Evolutionary conservation across 2,329 filamentous ascomycete species (phyloP), one percentile per base, ranked within the genome.

Genomic region (Pseudofabraea citricarpa): DNA sequence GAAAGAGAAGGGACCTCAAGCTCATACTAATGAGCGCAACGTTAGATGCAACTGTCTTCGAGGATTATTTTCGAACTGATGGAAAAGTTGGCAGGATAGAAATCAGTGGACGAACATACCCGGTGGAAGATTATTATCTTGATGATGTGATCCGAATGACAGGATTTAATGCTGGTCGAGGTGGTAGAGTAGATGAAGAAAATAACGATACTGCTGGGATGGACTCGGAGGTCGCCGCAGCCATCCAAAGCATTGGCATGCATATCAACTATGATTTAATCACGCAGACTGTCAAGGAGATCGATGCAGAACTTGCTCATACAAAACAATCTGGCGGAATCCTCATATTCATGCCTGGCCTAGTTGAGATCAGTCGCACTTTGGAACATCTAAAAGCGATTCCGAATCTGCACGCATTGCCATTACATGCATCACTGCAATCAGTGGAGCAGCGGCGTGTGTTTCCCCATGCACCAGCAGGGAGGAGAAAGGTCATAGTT

Each of bases 1-100:
- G 75, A 45, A 73, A 74, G 52, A 77, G 87, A 38, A 83, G 81
- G 55, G 87, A 94, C 50, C 75, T 97, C 27, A 95, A 91, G 63
- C 76, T 97, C 31, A 82, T 98, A 10, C 73, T 98, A 26, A 98
- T 98, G 93, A 95, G 89, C 64, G 91, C 91, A 2, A 98, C 91
- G 1, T 78, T 97, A 3, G 90, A 98, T 64, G 90, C 91, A 2
- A 77, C 82, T 1, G 81, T 90, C 0, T 97, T 97, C 63, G 81
- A 81, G 52, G 70, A 80, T 44, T 97, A 97, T 64, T 97, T 97
- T 67, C 79, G 75, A 5, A 76, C 76, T 1, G 77, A 81, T 40
- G 77, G 77, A 10, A 74, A 72, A 4, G 90, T 97, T 22, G 89
- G 87, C 6, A 71, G 82, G 46, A 85, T 97, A 8, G 85, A 95